Evolutionary conservation across 2,329 filamentous ascomycete genomes (phyloP).

Genomic region (Zelopaecilomyces penicillatus): DNA sequence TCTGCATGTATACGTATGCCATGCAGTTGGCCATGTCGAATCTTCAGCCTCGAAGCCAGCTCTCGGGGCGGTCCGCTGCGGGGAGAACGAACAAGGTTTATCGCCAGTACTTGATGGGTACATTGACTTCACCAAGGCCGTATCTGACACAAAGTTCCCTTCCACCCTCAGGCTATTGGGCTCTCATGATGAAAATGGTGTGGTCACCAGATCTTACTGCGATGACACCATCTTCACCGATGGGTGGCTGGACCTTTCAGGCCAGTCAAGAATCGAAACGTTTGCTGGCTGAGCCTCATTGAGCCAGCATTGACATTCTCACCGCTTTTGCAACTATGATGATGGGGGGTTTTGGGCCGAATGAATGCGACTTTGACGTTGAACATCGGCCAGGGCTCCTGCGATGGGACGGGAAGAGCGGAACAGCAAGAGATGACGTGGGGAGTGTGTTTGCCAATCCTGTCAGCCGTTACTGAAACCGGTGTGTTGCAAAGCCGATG

Average conservation of each 20-base stretch:
- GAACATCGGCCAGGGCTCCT: no score
- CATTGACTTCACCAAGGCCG: neutral
- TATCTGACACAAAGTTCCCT: neutral
- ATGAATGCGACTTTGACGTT: no score
- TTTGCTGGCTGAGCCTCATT: conserved; percentile 1
- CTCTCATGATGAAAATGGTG: neutral
- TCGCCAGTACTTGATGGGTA: neutral
- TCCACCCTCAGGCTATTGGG: neutral
- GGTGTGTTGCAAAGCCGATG: no score
- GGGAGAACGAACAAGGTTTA: neutral
- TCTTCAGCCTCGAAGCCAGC: neutral
- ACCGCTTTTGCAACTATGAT: neutral
- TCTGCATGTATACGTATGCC: no score
- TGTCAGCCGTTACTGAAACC: no score
- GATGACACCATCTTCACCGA: conserved; percentile 1
- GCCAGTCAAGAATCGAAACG: conserved; percentile 4
- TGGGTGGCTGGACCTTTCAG: neutral
- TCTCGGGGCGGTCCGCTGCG: neutral
- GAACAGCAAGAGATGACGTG: no score
- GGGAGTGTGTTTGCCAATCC: no score
- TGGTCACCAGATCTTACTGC: neutral
- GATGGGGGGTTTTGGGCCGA: no score
- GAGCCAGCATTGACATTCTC: neutral
- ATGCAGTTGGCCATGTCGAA: no score
- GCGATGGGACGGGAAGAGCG: no score